Evolutionary conservation across 805 yeast genomes (phyloP), one percentile per base, ranked within the genome.

Genomic region (Ogataea haglerorum): DNA sequence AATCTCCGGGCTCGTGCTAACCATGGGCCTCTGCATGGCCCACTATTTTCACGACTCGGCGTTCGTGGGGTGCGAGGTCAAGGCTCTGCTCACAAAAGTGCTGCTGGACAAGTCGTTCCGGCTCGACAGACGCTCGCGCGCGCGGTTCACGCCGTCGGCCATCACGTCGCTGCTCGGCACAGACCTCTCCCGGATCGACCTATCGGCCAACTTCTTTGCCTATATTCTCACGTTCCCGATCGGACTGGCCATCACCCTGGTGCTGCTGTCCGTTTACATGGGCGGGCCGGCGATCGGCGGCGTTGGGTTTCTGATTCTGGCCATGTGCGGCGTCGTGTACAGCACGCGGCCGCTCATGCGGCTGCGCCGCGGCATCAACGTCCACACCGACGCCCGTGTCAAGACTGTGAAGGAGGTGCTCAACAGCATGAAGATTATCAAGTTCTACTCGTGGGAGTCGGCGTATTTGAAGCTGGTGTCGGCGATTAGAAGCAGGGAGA

Each of bases 381-480:
- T 63, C 2, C 75, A 66, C 53, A 90, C 96, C 2, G 98, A 90
- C 60, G 61, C 67, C 15, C 79, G 98, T 55, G 87, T 90, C 16
- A 72, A 78, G 34, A 70, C 77, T 35, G 80, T 88, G 60, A 82
- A 85, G 49, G 98, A 90, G 60, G 76, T 88, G 21, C 68, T 90
- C 48, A 79, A 75, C 55, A 79, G 84, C 49, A 76, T 90, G 72
- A 86, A 85, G 56, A 73, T 82, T 58, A 85, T 90, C 60, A 90
- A 90, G 65, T 85, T 75, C 59, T 90, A 89, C 59, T 85, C 95
- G 1, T 90, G 96, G 96, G 97, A 90, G 63, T 70, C 70, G 23
- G 89, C 96, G 1, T 90, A 87, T 58, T 70, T 71, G 39, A 60
- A 70, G 8, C 66, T 72, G 38, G 73, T 90, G 25, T 55, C 76